These are phyloP conservation scores for Leishmania arabica DNA, from an alignment of 208 protist genomes.

Conservation along the genomic window DNA sequence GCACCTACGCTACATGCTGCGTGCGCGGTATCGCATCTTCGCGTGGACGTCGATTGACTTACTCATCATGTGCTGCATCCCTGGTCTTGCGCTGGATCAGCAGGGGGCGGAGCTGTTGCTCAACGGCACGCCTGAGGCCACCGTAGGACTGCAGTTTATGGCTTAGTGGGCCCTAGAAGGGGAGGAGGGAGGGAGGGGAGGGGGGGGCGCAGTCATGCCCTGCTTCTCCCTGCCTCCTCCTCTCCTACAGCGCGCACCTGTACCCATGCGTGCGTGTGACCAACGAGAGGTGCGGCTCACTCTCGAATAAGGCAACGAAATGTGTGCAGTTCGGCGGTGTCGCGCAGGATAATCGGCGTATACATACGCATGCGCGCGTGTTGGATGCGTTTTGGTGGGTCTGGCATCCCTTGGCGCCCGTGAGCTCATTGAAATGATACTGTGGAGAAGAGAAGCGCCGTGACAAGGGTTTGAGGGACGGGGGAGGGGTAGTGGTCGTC, in stretches of 20 bases:
- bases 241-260: background rate
- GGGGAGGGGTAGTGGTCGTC: background rate
- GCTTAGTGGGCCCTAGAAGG: background rate
- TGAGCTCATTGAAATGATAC: no score
- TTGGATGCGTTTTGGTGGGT: no score
- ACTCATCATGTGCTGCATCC: conserved; percentile 42
- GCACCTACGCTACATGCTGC: conserved; percentile 72
- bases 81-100: conserved; percentile 62
- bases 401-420: no score
- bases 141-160: conserved; percentile 26
- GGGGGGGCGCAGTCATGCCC: background rate
- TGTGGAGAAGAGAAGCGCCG: background rate
- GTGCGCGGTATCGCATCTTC: conserved; percentile 63
- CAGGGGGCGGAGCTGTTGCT: conserved; percentile 51
- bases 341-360: background rate
- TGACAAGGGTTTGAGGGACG: background rate
- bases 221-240: background rate
- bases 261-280: no score
- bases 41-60: conserved; percentile 36
- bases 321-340: background rate
- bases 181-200: background rate
- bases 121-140: conserved; percentile 26
- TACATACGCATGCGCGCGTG: conserved; percentile 18
- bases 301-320: background rate
- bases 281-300: background rate